phyloP scores from a whole-genome alignment of 23 red algal genomes.

The Gracilaria vermiculophylla region DNA sequence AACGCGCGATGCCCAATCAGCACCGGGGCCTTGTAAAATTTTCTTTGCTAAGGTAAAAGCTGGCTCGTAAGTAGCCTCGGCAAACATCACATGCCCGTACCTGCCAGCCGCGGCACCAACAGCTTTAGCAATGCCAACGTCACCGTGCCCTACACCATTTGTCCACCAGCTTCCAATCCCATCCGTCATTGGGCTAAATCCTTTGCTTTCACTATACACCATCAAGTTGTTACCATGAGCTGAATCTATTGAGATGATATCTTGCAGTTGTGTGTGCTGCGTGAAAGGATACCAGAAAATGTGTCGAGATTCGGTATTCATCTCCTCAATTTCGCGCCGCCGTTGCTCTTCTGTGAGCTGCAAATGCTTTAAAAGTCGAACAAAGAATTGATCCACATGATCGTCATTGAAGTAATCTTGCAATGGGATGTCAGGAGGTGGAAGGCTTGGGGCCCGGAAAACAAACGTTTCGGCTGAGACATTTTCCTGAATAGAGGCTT shows the following conservation, averaged over 20 bases:
- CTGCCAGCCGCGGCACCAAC: slow-evolving; percentile 68
- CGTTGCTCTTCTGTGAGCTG: slow-evolving; percentile 10
- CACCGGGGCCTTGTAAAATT: slow-evolving; percentile 70
- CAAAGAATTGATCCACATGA: slow-evolving; percentile 32
- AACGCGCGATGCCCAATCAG: slow-evolving; percentile 83
- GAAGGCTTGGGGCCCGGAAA: slow-evolving; percentile 59
- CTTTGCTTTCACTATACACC: slow-evolving; percentile 11
- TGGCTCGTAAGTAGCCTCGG: slow-evolving; percentile 75
- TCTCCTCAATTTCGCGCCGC: slow-evolving; percentile 7
- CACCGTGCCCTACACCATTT: slow-evolving; percentile 83
- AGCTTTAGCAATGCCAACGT: slow-evolving; percentile 39
- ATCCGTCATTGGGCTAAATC: slow-evolving; percentile 55
- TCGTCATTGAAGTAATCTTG: slow-evolving; percentile 50
- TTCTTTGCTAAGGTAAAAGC: slow-evolving; percentile 65
- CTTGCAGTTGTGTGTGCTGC: slow-evolving; percentile 63
- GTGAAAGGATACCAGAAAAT: slow-evolving; percentile 99
- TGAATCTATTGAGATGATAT: slow-evolving; percentile 78
- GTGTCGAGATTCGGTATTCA: slow-evolving; percentile 47
- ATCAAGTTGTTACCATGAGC: slow-evolving; percentile 75
- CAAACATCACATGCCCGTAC: slow-evolving; percentile 97
- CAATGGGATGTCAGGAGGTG: slow-evolving; percentile 22
- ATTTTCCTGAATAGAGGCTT: slow-evolving; percentile 19
- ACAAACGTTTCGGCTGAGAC: slow-evolving; percentile 42
- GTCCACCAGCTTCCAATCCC: slow-evolving; percentile 97
- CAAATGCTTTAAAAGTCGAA: slow-evolving; percentile 15